phyloP scores from a whole-genome alignment of 148 eudicot species.

The Agrostemma githago region DNA sequence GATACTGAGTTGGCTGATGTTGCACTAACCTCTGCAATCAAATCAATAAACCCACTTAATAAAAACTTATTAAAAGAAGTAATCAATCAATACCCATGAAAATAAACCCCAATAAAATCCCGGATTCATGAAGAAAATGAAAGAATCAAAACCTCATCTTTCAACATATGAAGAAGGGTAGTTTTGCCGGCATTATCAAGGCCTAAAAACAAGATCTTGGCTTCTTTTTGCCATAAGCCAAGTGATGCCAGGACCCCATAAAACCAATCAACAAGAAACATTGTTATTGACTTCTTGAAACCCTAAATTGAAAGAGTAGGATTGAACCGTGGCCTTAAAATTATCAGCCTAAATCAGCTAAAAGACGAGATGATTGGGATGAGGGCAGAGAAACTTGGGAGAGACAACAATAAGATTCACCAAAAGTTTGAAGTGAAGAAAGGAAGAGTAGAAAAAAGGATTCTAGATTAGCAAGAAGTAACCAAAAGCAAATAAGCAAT shows the following conservation, averaged over 20 bases:
- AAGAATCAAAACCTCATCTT: conserved; percentile 47
- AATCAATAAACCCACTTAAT: conserved; percentile 8
- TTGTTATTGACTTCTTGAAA: conserved; percentile 16
- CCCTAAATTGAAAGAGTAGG: conserved; percentile 5
- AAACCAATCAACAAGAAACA: conserved; percentile 72
- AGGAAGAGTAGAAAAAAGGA: too few species aligned
- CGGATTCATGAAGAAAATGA: neutral
- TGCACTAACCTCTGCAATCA: conserved; percentile 59
- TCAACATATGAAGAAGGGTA: conserved; percentile 60
- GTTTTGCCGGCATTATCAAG: conserved; percentile 71
- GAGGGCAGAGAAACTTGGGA: neutral
- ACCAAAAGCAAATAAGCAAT: too few species aligned
- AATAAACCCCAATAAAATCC: conserved; percentile 7
- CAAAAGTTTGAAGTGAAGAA: too few species aligned
- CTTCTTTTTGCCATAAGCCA: conserved; percentile 64
- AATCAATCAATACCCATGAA: neutral
- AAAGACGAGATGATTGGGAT: neutral
- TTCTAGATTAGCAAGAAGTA: too few species aligned
- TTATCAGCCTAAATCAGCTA: neutral
- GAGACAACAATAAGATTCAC: neutral
- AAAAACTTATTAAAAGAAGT: neutral
- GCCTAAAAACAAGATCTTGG: conserved; percentile 52
- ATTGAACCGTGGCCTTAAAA: neutral
- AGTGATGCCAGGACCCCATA: conserved; percentile 67
- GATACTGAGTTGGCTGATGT: conserved; percentile 79